Conservation (phyloP, 2,329 filamentous ascomycete species). For the Pyrenophora teres region DNA sequence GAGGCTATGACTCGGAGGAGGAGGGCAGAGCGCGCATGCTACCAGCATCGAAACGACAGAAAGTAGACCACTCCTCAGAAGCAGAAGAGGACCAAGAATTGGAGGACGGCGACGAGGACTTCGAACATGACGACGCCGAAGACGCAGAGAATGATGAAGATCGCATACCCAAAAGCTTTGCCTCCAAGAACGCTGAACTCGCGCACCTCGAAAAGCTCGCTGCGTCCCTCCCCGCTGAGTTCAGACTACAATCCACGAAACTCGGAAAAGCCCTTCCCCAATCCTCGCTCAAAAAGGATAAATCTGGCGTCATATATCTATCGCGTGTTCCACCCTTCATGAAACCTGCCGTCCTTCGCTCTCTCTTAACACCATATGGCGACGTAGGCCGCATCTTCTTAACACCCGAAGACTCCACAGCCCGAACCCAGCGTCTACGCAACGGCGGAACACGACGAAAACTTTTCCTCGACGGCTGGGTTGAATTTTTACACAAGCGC, state of each 20-base stretch:
- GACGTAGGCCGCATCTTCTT: constrained; percentile 78
- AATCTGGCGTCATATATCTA: constrained; percentile 81
- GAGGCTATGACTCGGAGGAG: constrained; percentile 70
- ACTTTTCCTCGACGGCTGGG: constrained; percentile 83
- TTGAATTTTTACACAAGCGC: constrained; percentile 77
- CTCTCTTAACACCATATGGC: constrained; percentile 75
- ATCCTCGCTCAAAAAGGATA: constrained; percentile 65
- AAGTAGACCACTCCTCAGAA: constrained; percentile 54
- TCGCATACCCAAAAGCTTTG: constrained; percentile 31
- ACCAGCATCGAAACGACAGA: constrained; percentile 66
- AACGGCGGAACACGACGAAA: constrained; percentile 83
- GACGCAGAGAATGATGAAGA: constrained; percentile 22
- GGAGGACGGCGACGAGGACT: constrained; percentile 21
- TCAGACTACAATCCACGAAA: constrained; percentile 41
- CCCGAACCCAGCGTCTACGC: constrained; percentile 68
- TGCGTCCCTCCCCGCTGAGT: constrained; percentile 38
- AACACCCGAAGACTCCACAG: constrained; percentile 71
- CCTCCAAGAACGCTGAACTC: constrained; percentile 36
- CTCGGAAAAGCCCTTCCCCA: constrained; percentile 25
- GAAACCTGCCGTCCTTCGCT: constrained; percentile 78
- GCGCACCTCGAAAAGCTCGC: constrained; percentile 40
- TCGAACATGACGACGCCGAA: constrained; percentile 32
- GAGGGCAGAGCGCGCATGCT: constrained; percentile 65
- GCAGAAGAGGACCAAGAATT: constrained; percentile 26
- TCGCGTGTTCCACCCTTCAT: constrained; percentile 87